These are phyloP conservation scores for Bombardia bombarda DNA, from an alignment of 495 filamentous ascomycete genomes.

Conservation along the genomic window DNA sequence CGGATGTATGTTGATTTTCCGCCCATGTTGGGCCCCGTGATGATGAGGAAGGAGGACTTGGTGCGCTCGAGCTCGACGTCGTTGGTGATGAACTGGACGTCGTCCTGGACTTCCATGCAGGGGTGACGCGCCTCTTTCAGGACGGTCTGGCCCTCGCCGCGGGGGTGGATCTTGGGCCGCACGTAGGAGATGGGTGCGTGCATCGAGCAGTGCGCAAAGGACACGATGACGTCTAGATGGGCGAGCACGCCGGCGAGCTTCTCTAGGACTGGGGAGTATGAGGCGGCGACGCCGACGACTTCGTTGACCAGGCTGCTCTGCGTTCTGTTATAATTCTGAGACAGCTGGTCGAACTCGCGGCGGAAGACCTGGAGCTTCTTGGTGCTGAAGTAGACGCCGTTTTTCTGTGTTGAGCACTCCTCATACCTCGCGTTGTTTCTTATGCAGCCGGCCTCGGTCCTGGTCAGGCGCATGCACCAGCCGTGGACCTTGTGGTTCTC, in stretches of 20 bases:
- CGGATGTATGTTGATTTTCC: slow-evolving; percentile 99
- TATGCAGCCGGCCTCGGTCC: slow-evolving; percentile 87
- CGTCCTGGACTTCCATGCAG: slow-evolving; percentile 99
- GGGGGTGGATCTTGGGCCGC: slow-evolving; percentile 83
- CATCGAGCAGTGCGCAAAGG: slow-evolving; percentile 87
- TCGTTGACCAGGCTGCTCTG: slow-evolving; percentile 88
- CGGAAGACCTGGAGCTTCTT: slow-evolving; percentile 71
- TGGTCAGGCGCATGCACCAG: slow-evolving; percentile 92
- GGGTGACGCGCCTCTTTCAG: slow-evolving; percentile 92
- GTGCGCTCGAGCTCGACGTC: slow-evolving; percentile 80
- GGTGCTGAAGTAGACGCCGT: slow-evolving; percentile 97
- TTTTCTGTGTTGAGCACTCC: slow-evolving; percentile 98
- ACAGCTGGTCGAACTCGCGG: slow-evolving; percentile 88
- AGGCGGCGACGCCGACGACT: slow-evolving; percentile 87
- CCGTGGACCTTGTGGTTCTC: slow-evolving; percentile 94
- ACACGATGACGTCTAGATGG: slow-evolving; percentile 94
- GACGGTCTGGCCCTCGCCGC: slow-evolving; percentile 83
- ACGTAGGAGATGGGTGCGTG: slow-evolving; percentile 90
- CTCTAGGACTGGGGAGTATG: slow-evolving; percentile 91
- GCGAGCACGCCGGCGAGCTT: slow-evolving; percentile 80
- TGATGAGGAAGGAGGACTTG: slow-evolving; percentile 85
- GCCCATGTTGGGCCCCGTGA: slow-evolving; percentile 98
- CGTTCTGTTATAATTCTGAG: slow-evolving; percentile 91
- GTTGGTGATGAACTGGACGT: slow-evolving; percentile 97
- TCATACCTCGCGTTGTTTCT: slow-evolving; percentile 83